Evolutionary conservation across 192 early-diverging fungal genomes (phyloP).

Genomic region (Coemansia sp.): DNA sequence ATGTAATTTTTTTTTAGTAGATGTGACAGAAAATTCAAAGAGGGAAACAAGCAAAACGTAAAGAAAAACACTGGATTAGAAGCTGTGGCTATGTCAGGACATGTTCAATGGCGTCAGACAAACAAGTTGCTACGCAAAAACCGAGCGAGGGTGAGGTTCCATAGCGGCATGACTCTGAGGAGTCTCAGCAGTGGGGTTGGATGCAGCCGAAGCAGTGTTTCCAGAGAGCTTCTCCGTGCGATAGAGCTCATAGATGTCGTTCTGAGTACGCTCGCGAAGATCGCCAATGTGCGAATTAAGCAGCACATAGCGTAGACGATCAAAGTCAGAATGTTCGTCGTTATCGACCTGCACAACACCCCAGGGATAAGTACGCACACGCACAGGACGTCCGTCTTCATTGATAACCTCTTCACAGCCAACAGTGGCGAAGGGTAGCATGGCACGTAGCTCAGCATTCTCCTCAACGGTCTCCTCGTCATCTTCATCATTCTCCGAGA

Average conservation of each 20-base stretch:
- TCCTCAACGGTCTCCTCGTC: constrained; percentile 99
- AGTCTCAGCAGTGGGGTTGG: not conserved
- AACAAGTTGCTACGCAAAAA: constrained; percentile 2
- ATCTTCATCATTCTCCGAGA: constrained; percentile 94
- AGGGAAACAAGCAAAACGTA: not conserved
- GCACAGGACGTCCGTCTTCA: constrained; percentile 84
- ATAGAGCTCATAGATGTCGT: constrained; percentile 93
- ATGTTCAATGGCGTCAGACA: not conserved
- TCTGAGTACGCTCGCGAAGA: constrained; percentile 95
- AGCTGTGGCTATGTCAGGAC: not conserved
- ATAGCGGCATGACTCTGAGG: constrained; percentile 1
- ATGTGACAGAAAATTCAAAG: constrained; percentile 1
- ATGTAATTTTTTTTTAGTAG: not conserved
- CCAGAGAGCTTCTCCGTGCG: constrained; percentile 85
- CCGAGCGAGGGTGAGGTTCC: constrained; percentile 10
- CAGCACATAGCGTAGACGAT: constrained; percentile 85
- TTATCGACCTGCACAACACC: constrained; percentile 97
- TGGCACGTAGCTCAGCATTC: constrained; percentile 87
- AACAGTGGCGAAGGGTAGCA: constrained; percentile 94
- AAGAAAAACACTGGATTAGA: not conserved
- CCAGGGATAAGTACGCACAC: constrained; percentile 94
- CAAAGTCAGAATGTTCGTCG: constrained; percentile 96
- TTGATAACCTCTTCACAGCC: constrained; percentile 88
- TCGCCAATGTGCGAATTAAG: constrained; percentile 97
- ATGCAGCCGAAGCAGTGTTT: constrained; percentile 8